Percentiles rank a stretch among this genome's conserved stretches.
Evolutionary conservation across 345 rosid genomes (phyloP).

Genomic region (Firmiana major): DNA sequence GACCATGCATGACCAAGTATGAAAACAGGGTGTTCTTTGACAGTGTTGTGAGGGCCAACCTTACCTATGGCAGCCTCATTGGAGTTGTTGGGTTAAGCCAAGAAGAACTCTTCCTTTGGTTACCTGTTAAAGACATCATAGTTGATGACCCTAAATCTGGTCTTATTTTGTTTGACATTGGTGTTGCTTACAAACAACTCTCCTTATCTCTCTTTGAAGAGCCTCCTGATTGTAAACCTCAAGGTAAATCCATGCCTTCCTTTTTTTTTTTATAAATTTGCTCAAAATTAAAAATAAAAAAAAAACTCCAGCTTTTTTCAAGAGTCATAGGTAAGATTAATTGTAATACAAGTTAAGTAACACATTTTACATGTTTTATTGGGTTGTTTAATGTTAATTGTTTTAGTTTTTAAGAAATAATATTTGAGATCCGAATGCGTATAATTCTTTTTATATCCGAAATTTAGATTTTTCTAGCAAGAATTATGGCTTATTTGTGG

Average conservation of each 20-base stretch:
- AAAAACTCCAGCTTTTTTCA: neutral
- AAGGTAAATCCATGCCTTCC: constrained; percentile 25
- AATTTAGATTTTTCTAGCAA: too few relatives aligned
- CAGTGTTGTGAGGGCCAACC: constrained; percentile 70
- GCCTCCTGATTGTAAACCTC: constrained; percentile 72
- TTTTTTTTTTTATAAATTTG: neutral
- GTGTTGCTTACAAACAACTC: constrained; percentile 76
- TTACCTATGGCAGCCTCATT: constrained; percentile 64
- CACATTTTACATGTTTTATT: too few relatives aligned
- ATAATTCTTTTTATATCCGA: too few relatives aligned
- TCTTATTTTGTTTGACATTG: constrained; percentile 84
- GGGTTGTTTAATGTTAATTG: too few relatives aligned
- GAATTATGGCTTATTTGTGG: neutral
- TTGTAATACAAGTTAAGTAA: too few relatives aligned
- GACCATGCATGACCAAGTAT: constrained; percentile 67
- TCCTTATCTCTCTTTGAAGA: constrained; percentile 81
- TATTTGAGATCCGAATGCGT: too few relatives aligned
- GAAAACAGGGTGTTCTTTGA: constrained; percentile 69
- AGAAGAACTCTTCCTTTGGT: constrained; percentile 85
- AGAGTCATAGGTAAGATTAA: neutral
- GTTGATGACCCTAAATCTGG: constrained; percentile 80
- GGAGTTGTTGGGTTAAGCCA: constrained; percentile 78
- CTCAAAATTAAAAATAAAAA: too few relatives aligned
- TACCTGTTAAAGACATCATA: constrained; percentile 73
- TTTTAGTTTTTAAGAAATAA: too few relatives aligned